Base-by-base conservation (phyloP, 768 basidiomycete genomes). In the Asterophora parasitica region DNA sequence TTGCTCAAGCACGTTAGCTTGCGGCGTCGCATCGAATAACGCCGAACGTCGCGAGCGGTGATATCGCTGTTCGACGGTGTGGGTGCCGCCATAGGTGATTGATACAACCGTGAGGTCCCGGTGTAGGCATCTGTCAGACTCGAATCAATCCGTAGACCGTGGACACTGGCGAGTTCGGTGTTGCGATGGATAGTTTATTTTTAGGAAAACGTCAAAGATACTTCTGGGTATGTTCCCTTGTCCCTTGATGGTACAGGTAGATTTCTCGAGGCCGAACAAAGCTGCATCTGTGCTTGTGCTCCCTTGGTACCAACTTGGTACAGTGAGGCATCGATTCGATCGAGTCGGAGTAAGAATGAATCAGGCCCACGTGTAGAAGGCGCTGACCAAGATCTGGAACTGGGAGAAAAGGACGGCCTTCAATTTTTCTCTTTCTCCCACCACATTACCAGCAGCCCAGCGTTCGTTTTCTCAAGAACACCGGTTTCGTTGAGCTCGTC, bases 341-440 rank as follows among this genome's bases (percentile, higher is more conserved):
- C 38, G 41, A 41, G 41, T 54, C 49, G 53, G 49, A 48, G 46
- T 35, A 38, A 40, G 20, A 9, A 16, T 44, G 46, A 44, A 51
- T 51, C 39, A 19, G 23, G 32, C 26, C 46, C 55, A 57, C 55
- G 55, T 57, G 55, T 53, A 50, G 38, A 33, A 38, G 26, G 36
- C 44, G 55, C 55, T 57, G 55, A 57, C 55, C 50, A 57, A 57
- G 40, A 50, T 53, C 46, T 53, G 52, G 55, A 57, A 53, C 55
- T 56, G 3, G 8, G 39, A 53, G 52, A 57, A 54, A 57, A 57
- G 44, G 49, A 44, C 50, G 32, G 34, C n/a, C 44, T 26, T 32
- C 43, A 42, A 48, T 45, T 50, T 55, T 56, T 32, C 23, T 45
- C 44, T 40, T 47, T 36, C 46, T 55, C 54, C 51, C 53, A 48